Evolutionary conservation across 805 yeast species (phyloP).

Genomic region (Allodekkera sacchari): DNA sequence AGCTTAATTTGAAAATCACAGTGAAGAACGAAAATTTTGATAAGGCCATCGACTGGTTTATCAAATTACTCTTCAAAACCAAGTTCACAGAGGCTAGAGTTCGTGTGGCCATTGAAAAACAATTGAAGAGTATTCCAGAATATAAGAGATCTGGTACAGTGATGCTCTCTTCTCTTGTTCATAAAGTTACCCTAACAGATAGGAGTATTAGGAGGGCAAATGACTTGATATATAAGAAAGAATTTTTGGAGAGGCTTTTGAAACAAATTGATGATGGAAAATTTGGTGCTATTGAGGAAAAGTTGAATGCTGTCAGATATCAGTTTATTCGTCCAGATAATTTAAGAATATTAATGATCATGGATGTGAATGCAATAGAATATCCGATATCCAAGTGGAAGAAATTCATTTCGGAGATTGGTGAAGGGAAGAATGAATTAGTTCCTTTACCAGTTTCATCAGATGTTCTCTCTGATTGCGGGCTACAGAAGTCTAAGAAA

Average conservation of each 20-base stretch:
- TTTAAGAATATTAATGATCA: constrained; percentile 60
- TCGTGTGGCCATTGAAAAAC: constrained; percentile 53
- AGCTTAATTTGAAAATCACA: constrained; percentile 52
- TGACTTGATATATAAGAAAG: constrained; percentile 60
- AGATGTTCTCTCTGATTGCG: constrained; percentile 47
- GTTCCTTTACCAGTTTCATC: constrained; percentile 43
- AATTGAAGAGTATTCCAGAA: constrained; percentile 52
- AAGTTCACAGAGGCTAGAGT: constrained; percentile 69
- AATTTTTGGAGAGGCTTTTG: constrained; percentile 39
- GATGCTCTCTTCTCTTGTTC: constrained; percentile 57
- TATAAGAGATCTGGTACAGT: constrained; percentile 52
- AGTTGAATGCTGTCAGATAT: constrained; percentile 43
- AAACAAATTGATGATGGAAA: constrained; percentile 46
- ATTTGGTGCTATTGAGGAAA: constrained; percentile 36
- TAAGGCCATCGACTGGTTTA: constrained; percentile 71
- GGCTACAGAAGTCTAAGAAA: constrained; percentile 39
- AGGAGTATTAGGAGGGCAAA: constrained; percentile 58
- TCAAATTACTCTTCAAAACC: constrained; percentile 53
- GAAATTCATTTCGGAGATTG: constrained; percentile 20
- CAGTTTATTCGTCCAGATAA: constrained; percentile 50
- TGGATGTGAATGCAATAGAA: constrained; percentile 48
- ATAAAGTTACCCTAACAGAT: constrained; percentile 36
- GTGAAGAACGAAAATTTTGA: constrained; percentile 54
- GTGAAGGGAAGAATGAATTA: background rate
- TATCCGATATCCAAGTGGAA: constrained; percentile 58